Evolutionary conservation across 108 stramenopile genomes (phyloP), one percentile per base, ranked within the genome.

Genomic region (Stephanodiscus triporus): DNA sequence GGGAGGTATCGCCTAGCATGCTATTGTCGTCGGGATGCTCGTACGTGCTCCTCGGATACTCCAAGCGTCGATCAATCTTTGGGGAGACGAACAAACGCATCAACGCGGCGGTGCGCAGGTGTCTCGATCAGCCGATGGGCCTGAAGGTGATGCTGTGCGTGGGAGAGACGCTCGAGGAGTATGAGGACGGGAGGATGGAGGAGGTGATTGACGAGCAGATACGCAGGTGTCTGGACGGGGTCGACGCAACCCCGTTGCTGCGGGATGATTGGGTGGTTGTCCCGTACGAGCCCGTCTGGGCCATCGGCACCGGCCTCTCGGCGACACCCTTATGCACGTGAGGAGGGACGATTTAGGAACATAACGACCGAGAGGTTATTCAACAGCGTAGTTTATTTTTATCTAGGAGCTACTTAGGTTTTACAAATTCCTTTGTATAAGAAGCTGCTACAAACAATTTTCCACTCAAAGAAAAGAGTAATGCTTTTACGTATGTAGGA

Each of bases 281-380:
- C 27, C 92, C 93, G 9, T 98, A 96, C 71, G 96, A 96, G 69
- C 95, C 96, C 5, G 91, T 96, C 9, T 97, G 97, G 97, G 97
- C 96, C 63, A 97, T 97, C 78, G 97, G 96, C 64, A 97, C 96
- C 27, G 97, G 97, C 23, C 85, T n/a, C n/a, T 92, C 93, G 20
- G 92, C 94, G 6, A 89, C 94, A 6, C 94, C 95, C 1, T 81
- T n/a, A n/a, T n/a, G n/a, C n/a, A n/a, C n/a, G n/a, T n/a, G n/a
- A n/a, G n/a, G n/a, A n/a, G n/a, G n/a, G n/a, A n/a, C n/a, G n/a
- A n/a, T n/a, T n/a, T n/a, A n/a, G n/a, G n/a, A n/a, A n/a, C n/a
- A n/a, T n/a, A n/a, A n/a, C n/a, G n/a, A n/a, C n/a, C n/a, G n/a
- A n/a, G n/a, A n/a, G n/a, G n/a, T n/a, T n/a, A n/a, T n/a, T n/a